A percentile compares a stretch with the other conserved stretches of the same genome.
Evolutionary conservation across 371 early-diverging fungal species (phyloP).

Genomic region (Smittium culicis): DNA sequence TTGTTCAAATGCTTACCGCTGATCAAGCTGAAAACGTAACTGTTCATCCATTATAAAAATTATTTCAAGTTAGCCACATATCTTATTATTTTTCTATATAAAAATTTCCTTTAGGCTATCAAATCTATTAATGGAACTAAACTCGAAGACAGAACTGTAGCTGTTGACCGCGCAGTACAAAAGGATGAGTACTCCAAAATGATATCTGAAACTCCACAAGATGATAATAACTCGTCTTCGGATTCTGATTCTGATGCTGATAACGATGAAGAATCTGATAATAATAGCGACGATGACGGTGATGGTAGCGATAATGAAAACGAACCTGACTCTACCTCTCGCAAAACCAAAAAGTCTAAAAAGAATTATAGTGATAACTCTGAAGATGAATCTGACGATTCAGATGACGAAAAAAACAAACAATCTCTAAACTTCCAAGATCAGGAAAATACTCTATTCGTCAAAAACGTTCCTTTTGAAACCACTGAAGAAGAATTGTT

Average conservation of each 20-base stretch:
- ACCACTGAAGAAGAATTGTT: conserved; percentile 66
- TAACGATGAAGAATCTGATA: background rate
- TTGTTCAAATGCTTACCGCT: conserved; percentile 58
- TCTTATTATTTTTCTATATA: background rate
- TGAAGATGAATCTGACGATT: conserved; percentile 30
- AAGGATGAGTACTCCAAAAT: conserved; percentile 53
- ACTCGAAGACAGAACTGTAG: conserved; percentile 54
- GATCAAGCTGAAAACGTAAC: conserved; percentile 53
- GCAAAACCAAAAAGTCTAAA: no score
- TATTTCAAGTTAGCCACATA: background rate
- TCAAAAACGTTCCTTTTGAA: conserved; percentile 83
- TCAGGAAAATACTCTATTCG: conserved; percentile 69
- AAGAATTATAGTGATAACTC: no score
- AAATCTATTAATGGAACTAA: conserved; percentile 53
- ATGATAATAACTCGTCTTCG: conserved; percentile 11
- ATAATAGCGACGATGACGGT: conserved; percentile 25
- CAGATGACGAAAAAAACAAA: conserved; percentile 28
- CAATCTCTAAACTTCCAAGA: conserved; percentile 27
- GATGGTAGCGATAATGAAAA: conserved; percentile 31
- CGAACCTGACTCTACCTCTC: no score
- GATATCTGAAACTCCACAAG: conserved; percentile 32
- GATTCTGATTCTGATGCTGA: background rate
- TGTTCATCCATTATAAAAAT: no score
- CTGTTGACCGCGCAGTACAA: conserved; percentile 73
- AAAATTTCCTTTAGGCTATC: conserved; percentile 32